Evolutionary conservation across 331 rosid genomes (phyloP), one percentile per base, ranked within the genome.

Genomic region (Phaseolus coccineus): DNA sequence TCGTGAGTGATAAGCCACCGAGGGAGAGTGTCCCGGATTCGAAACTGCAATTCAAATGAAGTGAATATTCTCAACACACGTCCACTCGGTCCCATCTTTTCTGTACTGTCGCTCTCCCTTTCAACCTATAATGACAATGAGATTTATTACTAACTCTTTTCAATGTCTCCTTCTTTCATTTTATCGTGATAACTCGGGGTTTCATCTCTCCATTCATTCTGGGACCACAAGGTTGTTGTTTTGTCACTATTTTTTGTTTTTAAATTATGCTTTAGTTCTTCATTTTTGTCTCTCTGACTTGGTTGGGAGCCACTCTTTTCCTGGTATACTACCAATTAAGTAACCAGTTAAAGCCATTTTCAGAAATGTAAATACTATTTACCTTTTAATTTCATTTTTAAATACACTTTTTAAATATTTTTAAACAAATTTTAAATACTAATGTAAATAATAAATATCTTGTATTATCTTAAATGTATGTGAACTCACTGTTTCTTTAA

Each of bases 31-130:
- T 40, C 13, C 72, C 97, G 97, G 96, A 94, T 85, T 85, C 88
- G 84, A 92, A 92, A 88, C 78, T 84, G 78, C 11, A 63, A 82
- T 84, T 89, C 85, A 89, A 94, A 91, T 90, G 58, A 80, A 75
- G 90, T 90, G 93, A 85, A 91, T 85, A 82, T 90, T 89, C 91
- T 79, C 28, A 5, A 52, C 88, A 84, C 89, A 87, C 91, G 97
- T 94, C 97, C 98, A 76, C 77, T 79, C 77, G 77, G 7, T 27
- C 83, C 52, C 24, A 47, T 66, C 50, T 16, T 68, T 63, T 62
- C 50, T 27, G 77, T 75, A 76, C 65, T 48, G 75, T 91, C 87
- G 76, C 82, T 86, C 63, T 87, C 88, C 66, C 67, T 31, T 55
- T 79, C 25, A 19, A 72, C 11, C 27, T 12, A 57, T 22, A 65